Percentiles rank a stretch among this genome's conserved stretches.
phyloP scores from a whole-genome alignment of 176 grass and related monocot species.

The Avena insularis region DNA sequence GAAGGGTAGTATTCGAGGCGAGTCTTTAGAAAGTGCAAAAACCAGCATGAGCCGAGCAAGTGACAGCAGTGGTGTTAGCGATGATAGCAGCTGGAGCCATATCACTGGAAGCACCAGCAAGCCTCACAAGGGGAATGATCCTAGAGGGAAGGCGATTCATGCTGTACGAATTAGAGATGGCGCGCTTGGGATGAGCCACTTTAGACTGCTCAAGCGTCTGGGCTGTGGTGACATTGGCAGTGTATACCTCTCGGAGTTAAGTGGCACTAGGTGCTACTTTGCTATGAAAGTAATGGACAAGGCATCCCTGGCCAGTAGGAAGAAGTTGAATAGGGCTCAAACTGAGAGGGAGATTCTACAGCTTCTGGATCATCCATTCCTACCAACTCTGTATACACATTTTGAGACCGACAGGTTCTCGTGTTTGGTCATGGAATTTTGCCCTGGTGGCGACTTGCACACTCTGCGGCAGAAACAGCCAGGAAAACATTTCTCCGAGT shows the following conservation, averaged over 20 bases:
- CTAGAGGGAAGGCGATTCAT: conserved; percentile 86
- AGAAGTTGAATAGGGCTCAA: conserved; percentile 90
- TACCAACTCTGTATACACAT: conserved; percentile 89
- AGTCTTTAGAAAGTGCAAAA: conserved; percentile 82
- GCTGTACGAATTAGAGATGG: conserved; percentile 80
- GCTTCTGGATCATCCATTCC: conserved; percentile 88
- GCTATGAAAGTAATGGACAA: conserved; percentile 99
- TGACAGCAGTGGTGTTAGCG: conserved; percentile 87
- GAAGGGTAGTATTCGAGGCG: conserved; percentile 60
- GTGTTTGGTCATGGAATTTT: conserved; percentile 98
- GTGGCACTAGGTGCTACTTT: conserved; percentile 88
- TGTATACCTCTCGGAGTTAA: conserved; percentile 95
- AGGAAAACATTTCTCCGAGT: conserved; percentile 88
- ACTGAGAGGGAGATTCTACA: conserved; percentile 93
- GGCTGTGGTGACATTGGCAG: conserved; percentile 95
- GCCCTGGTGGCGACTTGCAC: conserved; percentile 92
- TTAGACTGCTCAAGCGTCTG: conserved; percentile 84
- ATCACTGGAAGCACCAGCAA: conserved; percentile 79
- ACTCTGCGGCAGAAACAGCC: conserved; percentile 83
- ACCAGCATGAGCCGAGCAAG: conserved; percentile 93
- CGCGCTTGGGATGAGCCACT: conserved; percentile 90
- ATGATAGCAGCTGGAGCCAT: conserved; percentile 93
- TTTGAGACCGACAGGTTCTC: conserved; percentile 92
- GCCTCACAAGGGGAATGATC: conserved; percentile 97
- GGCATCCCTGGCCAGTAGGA: conserved; percentile 83